Percentiles rank a stretch among this genome's conserved stretches.
Evolutionary conservation across 139 green algal genomes (phyloP).

Genomic region (Chlorella sp.): DNA sequence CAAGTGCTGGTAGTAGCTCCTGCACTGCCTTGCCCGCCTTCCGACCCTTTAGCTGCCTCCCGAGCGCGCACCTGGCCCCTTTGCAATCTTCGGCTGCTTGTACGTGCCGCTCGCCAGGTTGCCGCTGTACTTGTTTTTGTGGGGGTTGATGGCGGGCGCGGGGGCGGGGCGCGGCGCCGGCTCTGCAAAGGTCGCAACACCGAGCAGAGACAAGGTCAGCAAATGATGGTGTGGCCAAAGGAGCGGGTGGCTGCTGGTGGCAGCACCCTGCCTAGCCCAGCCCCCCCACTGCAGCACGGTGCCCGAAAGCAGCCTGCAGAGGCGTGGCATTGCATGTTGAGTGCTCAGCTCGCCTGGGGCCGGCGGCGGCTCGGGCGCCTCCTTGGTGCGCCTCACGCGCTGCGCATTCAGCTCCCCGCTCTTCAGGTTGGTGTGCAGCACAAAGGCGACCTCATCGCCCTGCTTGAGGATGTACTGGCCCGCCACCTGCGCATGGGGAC

Average conservation of each 20-base stretch:
- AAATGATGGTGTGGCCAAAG: no score
- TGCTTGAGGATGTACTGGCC: conserved; percentile 29
- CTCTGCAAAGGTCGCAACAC: neutral
- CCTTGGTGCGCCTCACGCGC: conserved; percentile 34
- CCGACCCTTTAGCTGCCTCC: neutral
- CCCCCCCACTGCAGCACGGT: neutral
- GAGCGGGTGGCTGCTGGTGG: no score
- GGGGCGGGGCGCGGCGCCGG: neutral
- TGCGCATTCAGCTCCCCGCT: conserved; percentile 34
- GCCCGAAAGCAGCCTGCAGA: neutral
- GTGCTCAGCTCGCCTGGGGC: neutral
- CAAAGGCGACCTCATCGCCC: conserved; percentile 49
- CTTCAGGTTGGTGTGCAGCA: conserved; percentile 45
- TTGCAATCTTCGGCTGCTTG: conserved; percentile 22
- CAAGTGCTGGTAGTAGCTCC: no score
- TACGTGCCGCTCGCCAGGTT: conserved; percentile 19
- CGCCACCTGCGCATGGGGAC: neutral
- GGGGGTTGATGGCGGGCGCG: conserved; percentile 30
- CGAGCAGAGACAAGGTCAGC: no score
- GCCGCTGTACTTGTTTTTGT: conserved; percentile 21
- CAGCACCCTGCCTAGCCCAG: neutral
- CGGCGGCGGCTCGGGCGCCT: conserved; percentile 18
- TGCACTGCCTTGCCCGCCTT: neutral
- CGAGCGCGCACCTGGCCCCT: conserved; percentile 4
- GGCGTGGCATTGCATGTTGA: neutral